Evolutionary conservation across 2,329 filamentous ascomycete species (phyloP).

Genomic region (Sporothrix humicola): DNA sequence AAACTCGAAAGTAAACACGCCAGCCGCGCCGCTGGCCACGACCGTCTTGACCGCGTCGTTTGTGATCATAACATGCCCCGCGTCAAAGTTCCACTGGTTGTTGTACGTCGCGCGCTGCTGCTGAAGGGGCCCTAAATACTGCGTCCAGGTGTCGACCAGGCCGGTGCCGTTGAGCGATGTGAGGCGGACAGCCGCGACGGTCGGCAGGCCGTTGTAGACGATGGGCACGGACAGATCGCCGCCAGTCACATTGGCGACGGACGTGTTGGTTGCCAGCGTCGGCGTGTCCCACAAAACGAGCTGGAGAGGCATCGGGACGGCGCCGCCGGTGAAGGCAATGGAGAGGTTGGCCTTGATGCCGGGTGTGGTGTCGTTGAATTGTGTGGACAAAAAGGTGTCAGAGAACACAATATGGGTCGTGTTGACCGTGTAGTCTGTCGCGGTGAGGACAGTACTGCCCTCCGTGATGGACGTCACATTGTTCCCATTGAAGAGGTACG

Average conservation of each 20-base stretch:
- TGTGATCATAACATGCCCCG: conserved; percentile 53
- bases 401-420: conserved; percentile 55
- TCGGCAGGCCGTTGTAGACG: conserved; percentile 57
- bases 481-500: conserved; percentile 62
- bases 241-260: conserved; percentile 37
- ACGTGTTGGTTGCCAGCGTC: conserved; percentile 39
- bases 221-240: conserved; percentile 56
- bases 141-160: conserved; percentile 63
- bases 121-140: conserved; percentile 58
- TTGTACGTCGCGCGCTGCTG: conserved; percentile 56
- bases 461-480: conserved; percentile 50
- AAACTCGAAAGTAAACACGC: conserved; percentile 61
- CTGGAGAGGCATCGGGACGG: conserved; percentile 52
- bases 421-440: conserved; percentile 54
- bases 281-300: conserved; percentile 61
- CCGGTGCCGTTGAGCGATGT: conserved; percentile 51
- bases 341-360: conserved; percentile 59
- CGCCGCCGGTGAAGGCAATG: conserved; percentile 57
- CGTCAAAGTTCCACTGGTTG: conserved; percentile 59
- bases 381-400: conserved; percentile 52
- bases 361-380: conserved; percentile 50
- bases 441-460: not conserved
- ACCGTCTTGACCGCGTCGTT: conserved; percentile 54
- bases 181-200: conserved; percentile 58
- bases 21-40: conserved; percentile 50